Conservation (phyloP, 371 early-diverging fungal genomes). For the Choanephora cucurbitarum region DNA sequence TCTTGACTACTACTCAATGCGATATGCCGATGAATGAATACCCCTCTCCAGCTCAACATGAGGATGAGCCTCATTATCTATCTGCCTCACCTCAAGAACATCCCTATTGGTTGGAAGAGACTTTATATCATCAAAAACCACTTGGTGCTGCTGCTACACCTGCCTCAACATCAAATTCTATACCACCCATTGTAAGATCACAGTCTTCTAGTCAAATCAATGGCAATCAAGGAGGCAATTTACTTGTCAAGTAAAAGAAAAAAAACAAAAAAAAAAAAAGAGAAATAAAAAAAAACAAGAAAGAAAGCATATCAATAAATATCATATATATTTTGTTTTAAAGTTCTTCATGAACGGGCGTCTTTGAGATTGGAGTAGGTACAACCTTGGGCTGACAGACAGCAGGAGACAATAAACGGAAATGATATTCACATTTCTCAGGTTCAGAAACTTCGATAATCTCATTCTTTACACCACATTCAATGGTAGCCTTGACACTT, state of each 20-base stretch:
- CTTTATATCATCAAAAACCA: neutral
- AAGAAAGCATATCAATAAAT: too few relatives aligned
- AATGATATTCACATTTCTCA: slow-evolving; percentile 90
- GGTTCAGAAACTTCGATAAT: slow-evolving; percentile 82
- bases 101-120: slow-evolving; percentile 1
- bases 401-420: slow-evolving; percentile 73
- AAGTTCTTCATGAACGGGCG: slow-evolving; percentile 24
- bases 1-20: too few relatives aligned
- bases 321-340: slow-evolving; percentile 12
- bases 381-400: slow-evolving; percentile 55
- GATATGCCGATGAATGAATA: slow-evolving; percentile 50
- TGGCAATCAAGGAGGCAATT: slow-evolving; percentile 1
- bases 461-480: slow-evolving; percentile 72
- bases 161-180: neutral
- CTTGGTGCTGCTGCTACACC: neutral
- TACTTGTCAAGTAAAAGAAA: slow-evolving; percentile 6
- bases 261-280: slow-evolving; percentile 6
- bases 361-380: neutral
- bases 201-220: slow-evolving; percentile 21
- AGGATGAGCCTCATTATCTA: slow-evolving; percentile 6
- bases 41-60: neutral
- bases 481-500: slow-evolving; percentile 47
- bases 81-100: slow-evolving; percentile 23
- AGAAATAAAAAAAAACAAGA: too few relatives aligned
- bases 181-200: slow-evolving; percentile 17